phyloP scores from a whole-genome alignment of 1,139 yeast genomes.

The Magnusiomyces tetraspermus region DNA sequence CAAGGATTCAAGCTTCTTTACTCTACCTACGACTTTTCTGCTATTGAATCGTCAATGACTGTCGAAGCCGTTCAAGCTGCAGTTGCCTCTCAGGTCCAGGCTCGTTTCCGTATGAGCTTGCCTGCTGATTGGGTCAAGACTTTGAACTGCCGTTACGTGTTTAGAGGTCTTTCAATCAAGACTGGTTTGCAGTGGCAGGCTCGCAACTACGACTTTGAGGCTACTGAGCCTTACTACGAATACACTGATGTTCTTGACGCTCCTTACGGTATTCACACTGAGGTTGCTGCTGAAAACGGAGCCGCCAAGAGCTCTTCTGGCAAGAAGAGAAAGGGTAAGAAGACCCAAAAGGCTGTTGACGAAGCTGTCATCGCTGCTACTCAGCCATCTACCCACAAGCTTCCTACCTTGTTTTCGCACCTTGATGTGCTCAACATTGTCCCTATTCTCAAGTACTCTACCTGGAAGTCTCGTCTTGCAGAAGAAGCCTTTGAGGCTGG shows the following conservation, averaged over 20 bases:
- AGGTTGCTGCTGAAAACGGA: conserved; percentile 33
- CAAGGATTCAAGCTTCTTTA: conserved; percentile 3
- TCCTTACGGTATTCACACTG: conserved; percentile 23
- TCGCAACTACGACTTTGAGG: conserved; percentile 40
- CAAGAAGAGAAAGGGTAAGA: conserved; percentile 36
- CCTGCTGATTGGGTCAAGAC: conserved; percentile 38
- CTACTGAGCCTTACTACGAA: conserved; percentile 18
- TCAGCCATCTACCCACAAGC: conserved; percentile 23
- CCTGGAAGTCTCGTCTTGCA: conserved; percentile 55
- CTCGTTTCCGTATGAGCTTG: conserved; percentile 49
- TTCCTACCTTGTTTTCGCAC: conserved; percentile 22
- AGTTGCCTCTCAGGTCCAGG: conserved; percentile 43
- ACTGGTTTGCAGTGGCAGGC: conserved; percentile 81
- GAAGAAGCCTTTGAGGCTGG: conserved; percentile 69
- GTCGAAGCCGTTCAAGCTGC: conserved; percentile 38
- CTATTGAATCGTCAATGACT: conserved; percentile 29
- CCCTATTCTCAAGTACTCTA: conserved; percentile 66
- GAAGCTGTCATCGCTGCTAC: conserved; percentile 22
- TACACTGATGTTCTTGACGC: conserved; percentile 15
- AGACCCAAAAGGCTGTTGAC: conserved; percentile 20
- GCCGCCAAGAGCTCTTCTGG: conserved; percentile 19
- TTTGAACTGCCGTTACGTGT: conserved; percentile 33
- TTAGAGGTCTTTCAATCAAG: conserved; percentile 66
- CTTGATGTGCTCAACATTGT: conserved; percentile 60
- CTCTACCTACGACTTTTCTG: not conserved